Base-by-base conservation (phyloP, 306 rosid species). In the Pyrus betulifolia region DNA sequence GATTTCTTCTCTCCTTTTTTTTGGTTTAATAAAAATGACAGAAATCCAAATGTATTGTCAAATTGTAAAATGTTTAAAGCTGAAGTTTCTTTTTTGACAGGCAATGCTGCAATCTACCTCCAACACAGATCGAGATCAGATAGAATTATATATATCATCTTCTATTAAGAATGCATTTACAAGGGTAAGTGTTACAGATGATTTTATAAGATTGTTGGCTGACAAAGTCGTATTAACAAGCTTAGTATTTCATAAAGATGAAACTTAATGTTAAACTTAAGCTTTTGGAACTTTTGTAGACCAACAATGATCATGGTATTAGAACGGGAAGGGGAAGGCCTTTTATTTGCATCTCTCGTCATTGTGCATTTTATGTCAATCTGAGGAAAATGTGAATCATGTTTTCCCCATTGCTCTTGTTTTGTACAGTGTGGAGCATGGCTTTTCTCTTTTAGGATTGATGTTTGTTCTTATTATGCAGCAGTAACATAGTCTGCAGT, bases 101-200 rank as follows among this genome's bases (percentile, higher is more conserved):
- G 87, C 71, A 70, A 72, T 80, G 61, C 76, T 78, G 80, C 91
- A 88, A 68, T 90, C 91, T 72, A 85, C 86, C 74, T 88, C 90
- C 67, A 27, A 82, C 71, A 86, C 92, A 49, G 97, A 95, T 72
- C 93, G 90, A 49, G 99, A 95, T 83, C 99, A 95, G 90, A 91
- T 95, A 85, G 99, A 92, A 81, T 70, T 82, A 25, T 92, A 92
- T 73, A 80, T 95, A 74, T 82, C 83, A 65, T 89, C 97, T 69
- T 92, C 99, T 72, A 84, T 85, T 67, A 95, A 91, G 88, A 79
- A 74, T 81, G 97, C 86, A 60, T 95, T 92, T 88, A 60, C 92
- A 69, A 87, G 99, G 92, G 99, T 95, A 86, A 90, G 97, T 69
- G 59, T 71, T 68, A 46, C 23, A 75, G 80, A 76, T 60, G 46